Base-by-base conservation (phyloP, 2,329 filamentous ascomycete species). In the Aspergillus persii region DNA sequence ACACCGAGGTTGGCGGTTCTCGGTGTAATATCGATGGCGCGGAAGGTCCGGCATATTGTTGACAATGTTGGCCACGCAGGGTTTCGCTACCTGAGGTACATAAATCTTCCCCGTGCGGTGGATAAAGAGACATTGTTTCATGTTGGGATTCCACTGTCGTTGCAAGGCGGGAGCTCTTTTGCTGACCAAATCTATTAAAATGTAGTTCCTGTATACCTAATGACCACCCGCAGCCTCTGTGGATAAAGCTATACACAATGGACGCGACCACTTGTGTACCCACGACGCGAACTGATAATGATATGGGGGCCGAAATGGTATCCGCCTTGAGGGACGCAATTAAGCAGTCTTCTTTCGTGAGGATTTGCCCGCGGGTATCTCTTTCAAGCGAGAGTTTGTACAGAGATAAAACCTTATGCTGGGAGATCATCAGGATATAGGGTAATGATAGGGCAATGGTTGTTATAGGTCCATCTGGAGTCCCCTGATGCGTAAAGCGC, bases 181-280 rank as follows among this genome's bases (percentile, higher is more conserved):
- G 72, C 44, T 74, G 76, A 6, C 84, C 83, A 50, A 76, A 71
- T 53, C 73, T 73, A 36, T 75, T 76, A n/a, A 96, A 82, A 59
- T 89, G 87, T 48, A 97, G 79, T 73, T 97, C 94, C 73, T 98
- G 94, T n/a, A 98, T 85, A 2, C 92, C 93, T 15, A 96, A 84
- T 7, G 90, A 92, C 91, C 93, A 97, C 30, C 92, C 92, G 48
- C 86, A 87, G 3, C 88, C 81, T 66, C 87, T 86, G 2, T 90
- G 89, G 15, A 89, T 87, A 64, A 96, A 86, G 0, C 91, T 90
- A 72, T 96, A 97, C 1, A 91, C 93, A 60, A 97, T 90, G 0
- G 91, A 92, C 2, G 91, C 89, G n/a, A 92, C 84, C 18, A 91
- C 84, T 9, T 84, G 84, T 3, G 80, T 78, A 0, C 84, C 72